Conservation (phyloP, 441 rosid genomes). For the Raphanus hybrid region DNA sequence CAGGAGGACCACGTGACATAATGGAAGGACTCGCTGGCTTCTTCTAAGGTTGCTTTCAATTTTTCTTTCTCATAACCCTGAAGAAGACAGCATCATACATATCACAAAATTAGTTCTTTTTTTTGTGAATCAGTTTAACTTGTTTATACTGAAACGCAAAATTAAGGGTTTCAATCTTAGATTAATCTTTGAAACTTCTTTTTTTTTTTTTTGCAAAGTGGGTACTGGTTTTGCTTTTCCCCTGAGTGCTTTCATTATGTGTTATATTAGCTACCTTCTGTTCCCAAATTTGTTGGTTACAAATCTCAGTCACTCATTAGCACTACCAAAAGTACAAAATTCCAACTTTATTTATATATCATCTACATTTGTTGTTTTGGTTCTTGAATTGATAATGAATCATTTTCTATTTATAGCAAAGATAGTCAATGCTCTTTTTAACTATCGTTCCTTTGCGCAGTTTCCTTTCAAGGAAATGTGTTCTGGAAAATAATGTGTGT, state of each 20-base stretch:
- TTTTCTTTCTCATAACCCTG: constrained; percentile 36
- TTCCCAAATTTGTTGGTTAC: constrained; percentile 33
- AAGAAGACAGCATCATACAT: constrained; percentile 24
- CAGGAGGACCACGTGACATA: constrained; percentile 76
- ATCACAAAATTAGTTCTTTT: constrained; percentile 3
- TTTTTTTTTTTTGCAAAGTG: constrained; percentile 11
- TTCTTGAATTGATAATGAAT: constrained; percentile 38
- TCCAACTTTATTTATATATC: constrained; percentile 25
- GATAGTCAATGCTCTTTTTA: constrained; percentile 28
- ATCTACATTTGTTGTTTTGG: constrained; percentile 1
- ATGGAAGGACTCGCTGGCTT: constrained; percentile 49
- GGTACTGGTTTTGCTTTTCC: constrained; percentile 15
- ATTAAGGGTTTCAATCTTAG: constrained; percentile 1
- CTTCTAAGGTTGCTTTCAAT: constrained; percentile 81
- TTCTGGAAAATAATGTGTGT: constrained; percentile 28
- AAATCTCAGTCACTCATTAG: constrained; percentile 41
- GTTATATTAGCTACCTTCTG: constrained; percentile 30
- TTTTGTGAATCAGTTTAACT: constrained; percentile 33
- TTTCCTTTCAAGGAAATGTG: constrained; percentile 29
- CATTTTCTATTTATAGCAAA: constrained; percentile 37
- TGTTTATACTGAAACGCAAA: constrained; percentile 43
- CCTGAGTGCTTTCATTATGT: constrained; percentile 34
- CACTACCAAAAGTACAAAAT: constrained; percentile 39
- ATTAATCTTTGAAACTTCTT: not conserved
- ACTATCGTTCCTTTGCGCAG: constrained; percentile 18